Evolutionary conservation across 176 grass and related monocot species (phyloP), one percentile per base, ranked within the genome.

Genomic region (Eremochloa ophiuroides): DNA sequence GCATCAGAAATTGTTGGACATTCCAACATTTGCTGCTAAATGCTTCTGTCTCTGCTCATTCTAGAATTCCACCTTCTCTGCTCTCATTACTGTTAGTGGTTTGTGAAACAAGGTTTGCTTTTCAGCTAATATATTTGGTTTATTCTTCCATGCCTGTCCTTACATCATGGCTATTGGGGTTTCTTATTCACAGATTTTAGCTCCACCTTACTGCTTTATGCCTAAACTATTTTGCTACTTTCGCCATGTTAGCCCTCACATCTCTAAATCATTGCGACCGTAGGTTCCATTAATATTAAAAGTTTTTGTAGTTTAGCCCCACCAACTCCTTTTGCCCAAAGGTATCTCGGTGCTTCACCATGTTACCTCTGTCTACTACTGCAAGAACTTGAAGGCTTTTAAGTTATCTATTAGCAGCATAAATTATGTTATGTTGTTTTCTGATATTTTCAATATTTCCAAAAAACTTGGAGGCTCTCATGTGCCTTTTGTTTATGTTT

Each of bases 91-190:
- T 33, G 22, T 70, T 59, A 56, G 51, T 62, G 74, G 17, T 91
- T 84, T 66, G 40, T 65, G 35, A 62, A 84, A 50, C 38, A 66
- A 42, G 40, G 18, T 78, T 56, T 65, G 10, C 71, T 78, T 88
- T 83, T 62, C 59, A 40, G 28, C 39, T 84, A 75, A 47, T 74
- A 67, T 80, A 66, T 60, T 65, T 84, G 62, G 31, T 28, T 79
- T 31, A 16, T 70, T 34, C 69, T 23, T 75, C 13, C 40, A 48
- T 74, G 62, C 69, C 13, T 22, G 14, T 44, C 62, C 76, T 75
- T 80, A n/a, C 76, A 88, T 85, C 76, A 85, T 85, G 58, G 50
- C 76, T 69, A 20, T 37, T 41, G 51, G 63, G 59, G 47, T 65
- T 84, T 80, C 76, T 69, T 72, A 78, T 56, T 60, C 37, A 59